Conservation (phyloP, 805 yeast genomes). For the Peterozyma xylosa region DNA sequence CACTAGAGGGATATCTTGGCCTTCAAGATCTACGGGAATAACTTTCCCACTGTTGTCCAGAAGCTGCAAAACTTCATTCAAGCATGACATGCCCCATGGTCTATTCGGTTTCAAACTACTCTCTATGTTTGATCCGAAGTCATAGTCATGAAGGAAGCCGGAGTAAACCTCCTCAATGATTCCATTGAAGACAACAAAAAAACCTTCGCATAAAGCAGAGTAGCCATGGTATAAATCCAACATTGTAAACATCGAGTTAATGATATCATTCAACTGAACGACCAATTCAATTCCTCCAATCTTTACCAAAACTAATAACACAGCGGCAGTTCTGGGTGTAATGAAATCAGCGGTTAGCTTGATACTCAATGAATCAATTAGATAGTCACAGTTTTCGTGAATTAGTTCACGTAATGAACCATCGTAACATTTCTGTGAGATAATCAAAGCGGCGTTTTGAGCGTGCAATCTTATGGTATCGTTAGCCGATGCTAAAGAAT, state of each 20-base stretch:
- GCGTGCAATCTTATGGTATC: slow-evolving; percentile 41
- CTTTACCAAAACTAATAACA: slow-evolving; percentile 60
- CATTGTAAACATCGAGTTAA: slow-evolving; percentile 66
- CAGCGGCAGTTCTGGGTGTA: slow-evolving; percentile 65
- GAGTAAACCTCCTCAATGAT: slow-evolving; percentile 40
- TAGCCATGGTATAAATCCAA: slow-evolving; percentile 86
- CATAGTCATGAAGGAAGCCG: slow-evolving; percentile 23
- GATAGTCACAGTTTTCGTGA: slow-evolving; percentile 66
- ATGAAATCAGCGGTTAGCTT: slow-evolving; percentile 63
- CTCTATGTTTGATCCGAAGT: slow-evolving; percentile 12
- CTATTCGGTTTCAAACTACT: slow-evolving; percentile 15
- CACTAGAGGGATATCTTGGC: slow-evolving; percentile 13
- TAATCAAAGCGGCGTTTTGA: slow-evolving; percentile 37
- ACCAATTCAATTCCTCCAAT: slow-evolving; percentile 65
- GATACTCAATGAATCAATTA: slow-evolving; percentile 71
- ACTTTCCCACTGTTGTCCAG: slow-evolving; percentile 27
- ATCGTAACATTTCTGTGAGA: slow-evolving; percentile 44
- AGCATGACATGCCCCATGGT: slow-evolving; percentile 55
- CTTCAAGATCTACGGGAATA: slow-evolving; percentile 14
- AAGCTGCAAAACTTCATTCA: slow-evolving; percentile 35
- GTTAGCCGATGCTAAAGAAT: slow-evolving; percentile 55
- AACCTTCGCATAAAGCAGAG: slow-evolving; percentile 59
- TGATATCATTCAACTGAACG: slow-evolving; percentile 61
- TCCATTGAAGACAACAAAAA: slow-evolving; percentile 63
- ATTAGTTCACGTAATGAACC: slow-evolving; percentile 54